Evolutionary conservation across 2,329 filamentous ascomycete genomes (phyloP), one percentile per base, ranked within the genome.

Genomic region (Penicillium freii): DNA sequence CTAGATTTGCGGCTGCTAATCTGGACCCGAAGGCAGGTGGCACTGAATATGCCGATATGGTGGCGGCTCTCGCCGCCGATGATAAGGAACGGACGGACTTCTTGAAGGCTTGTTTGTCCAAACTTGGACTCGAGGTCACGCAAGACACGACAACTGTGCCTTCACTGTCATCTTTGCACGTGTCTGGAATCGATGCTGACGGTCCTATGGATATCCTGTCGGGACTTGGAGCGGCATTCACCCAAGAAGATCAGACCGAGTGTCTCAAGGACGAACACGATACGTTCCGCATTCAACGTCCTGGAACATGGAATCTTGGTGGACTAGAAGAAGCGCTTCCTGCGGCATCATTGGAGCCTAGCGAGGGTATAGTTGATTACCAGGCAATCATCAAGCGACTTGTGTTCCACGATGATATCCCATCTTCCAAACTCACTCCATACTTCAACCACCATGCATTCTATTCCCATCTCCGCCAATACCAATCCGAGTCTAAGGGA

Each of bases 401-500:
- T 23, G 79, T 92, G 5, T 79, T 89, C 0, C 90, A 97, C 66
- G 86, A 91, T 39, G 78, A 81, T 4, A 84, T 87, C 62, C 92
- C 93, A 0, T 80, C 85, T 6, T 80, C 81, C 4, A 89, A 89
- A 67, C 82, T 88, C 51, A 96, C 92, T 0, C 92, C 92, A 0
- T 87, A 87, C 65, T 97, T 97, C 76, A 90, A 95, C 66, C 92
- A 97, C 69, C 78, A 87, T 56, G 80, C 87, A 1, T 97, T 87
- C 73, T 97, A 88, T 72, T 79, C 84, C 5, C 88, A 88, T 58
- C 80, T 97, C 10, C 76, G 79, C 25, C 77, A 84, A 27, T 95
- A 92, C 69, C 85, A 89, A 51, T 72, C 75, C 13, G 81, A 83
- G 47, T 80, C 82, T 1, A 74, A 76, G 33, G 82, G 84, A 45